Base-by-base conservation (phyloP, 495 filamentous ascomycete genomes). In the Neurospora sublineolata region DNA sequence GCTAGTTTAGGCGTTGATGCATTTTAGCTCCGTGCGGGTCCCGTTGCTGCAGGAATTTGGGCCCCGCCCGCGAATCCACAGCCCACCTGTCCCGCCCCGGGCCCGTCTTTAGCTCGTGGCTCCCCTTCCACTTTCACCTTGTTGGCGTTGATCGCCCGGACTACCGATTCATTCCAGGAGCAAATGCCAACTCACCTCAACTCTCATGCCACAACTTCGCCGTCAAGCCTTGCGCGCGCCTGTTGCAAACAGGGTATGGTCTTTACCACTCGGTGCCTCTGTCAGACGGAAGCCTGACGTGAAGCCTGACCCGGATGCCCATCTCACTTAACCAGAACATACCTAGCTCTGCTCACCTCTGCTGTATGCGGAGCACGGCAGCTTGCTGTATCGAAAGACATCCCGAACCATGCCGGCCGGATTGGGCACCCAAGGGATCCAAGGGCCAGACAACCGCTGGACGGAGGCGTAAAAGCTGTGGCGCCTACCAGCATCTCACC, bases 1-100 rank as follows among this genome's bases (percentile, higher is more conserved):
- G 69, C 44, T 52, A 52, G 64, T 74, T 74, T 58, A 60, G 73
- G 73, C 73, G 39, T 72, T 74, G 73, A 74, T 74, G 73, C 70
- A 64, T 58, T 39, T 74, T 68, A 71, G 67, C 73, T 72, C 72
- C 70, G 73, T 11, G 69, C 69, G 42, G 52, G 30, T 64, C 52
- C 46, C 52, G 52, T 64, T 36, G 27, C 52, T 64, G 52, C 52
- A 64, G 52, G 52, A 64, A 64, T 64, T 33, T 64, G 27, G 27
- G 27, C 52, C 27, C 52, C 52, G 12, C 27, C 52, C 46, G 20
- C 46, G 11, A 58, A 58, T 58, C 46, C 46, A 58, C 46, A 58
- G 20, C 20, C 46, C 46, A 58, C 46, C 46, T 27, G 46, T 52
- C 52, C 52, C 52, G 52, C 52, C 10, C 52, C 52, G 52, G 52